These are phyloP conservation scores for Podila epicladia DNA, from an alignment of 192 early-diverging fungal genomes.

Conservation along the genomic window DNA sequence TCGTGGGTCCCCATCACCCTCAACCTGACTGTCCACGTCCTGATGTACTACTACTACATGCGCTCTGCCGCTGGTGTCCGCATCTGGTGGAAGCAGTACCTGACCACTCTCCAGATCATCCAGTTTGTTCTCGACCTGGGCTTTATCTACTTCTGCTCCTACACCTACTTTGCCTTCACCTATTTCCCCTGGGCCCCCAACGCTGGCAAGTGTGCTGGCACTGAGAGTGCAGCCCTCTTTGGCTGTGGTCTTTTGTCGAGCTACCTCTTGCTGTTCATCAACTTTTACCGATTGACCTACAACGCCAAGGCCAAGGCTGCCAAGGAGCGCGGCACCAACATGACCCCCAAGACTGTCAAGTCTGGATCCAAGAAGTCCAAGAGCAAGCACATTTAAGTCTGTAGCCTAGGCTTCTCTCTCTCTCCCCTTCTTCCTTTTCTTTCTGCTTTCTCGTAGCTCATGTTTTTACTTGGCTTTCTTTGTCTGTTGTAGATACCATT, in stretches of 20 bases:
- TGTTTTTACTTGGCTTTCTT: not conserved
- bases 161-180: slow-evolving; percentile 79
- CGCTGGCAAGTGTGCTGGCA: slow-evolving; percentile 77
- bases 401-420: not conserved
- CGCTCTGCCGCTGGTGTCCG: slow-evolving; percentile 77
- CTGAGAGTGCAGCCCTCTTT: slow-evolving; percentile 81
- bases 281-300: slow-evolving; percentile 91
- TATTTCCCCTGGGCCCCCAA: slow-evolving; percentile 71
- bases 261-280: slow-evolving; percentile 90
- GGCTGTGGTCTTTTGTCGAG: slow-evolving; percentile 81
- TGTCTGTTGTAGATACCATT: not conserved
- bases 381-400: slow-evolving; percentile 46
- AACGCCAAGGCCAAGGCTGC: slow-evolving; percentile 60
- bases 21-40: slow-evolving; percentile 89
- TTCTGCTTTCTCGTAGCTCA: not conserved
- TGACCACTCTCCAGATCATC: slow-evolving; percentile 89
- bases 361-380: slow-evolving; percentile 36
- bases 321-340: slow-evolving; percentile 42
- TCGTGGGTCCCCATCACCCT: slow-evolving; percentile 84
- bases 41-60: slow-evolving; percentile 95
- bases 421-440: not conserved
- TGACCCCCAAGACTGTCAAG: slow-evolving; percentile 36
- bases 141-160: slow-evolving; percentile 88
- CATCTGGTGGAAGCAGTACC: slow-evolving; percentile 95
- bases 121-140: slow-evolving; percentile 92